phyloP scores from a whole-genome alignment of 2,329 filamentous ascomycete genomes.

The Arthroderma sp. region DNA sequence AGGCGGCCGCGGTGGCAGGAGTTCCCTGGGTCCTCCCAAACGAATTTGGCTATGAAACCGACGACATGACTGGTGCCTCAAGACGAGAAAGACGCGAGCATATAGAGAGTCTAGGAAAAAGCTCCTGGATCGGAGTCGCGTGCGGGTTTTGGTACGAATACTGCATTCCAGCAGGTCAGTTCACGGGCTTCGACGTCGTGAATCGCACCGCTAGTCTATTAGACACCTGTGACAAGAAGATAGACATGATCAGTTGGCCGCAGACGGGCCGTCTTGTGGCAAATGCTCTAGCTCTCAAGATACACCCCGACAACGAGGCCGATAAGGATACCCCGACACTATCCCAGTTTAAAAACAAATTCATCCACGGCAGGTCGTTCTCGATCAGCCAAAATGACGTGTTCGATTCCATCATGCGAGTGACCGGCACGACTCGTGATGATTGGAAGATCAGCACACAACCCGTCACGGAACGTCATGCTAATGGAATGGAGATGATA shows the following conservation, averaged over 20 bases:
- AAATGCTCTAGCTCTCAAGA: slow-evolving; percentile 34
- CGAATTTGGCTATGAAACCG: slow-evolving; percentile 26
- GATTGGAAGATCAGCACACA: slow-evolving; percentile 49
- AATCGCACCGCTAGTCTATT: slow-evolving; percentile 34
- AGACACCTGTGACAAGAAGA: slow-evolving; percentile 44
- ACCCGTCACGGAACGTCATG: slow-evolving; percentile 34
- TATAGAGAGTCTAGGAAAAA: slow-evolving; percentile 29
- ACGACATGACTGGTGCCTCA: slow-evolving; percentile 22
- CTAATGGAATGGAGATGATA: slow-evolving; percentile 35
- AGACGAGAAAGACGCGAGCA: slow-evolving; percentile 20
- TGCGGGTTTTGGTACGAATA: slow-evolving; percentile 45
- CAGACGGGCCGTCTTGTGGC: slow-evolving; percentile 45
- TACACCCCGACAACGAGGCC: slow-evolving; percentile 27
- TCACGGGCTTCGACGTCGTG: slow-evolving; percentile 40
- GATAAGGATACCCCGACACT: slow-evolving; percentile 26
- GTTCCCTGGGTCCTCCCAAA: slow-evolving; percentile 47
- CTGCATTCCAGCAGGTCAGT: slow-evolving; percentile 26
- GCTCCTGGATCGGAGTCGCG: slow-evolving; percentile 29
- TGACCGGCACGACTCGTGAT: slow-evolving; percentile 41
- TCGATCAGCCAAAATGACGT: slow-evolving; percentile 50
- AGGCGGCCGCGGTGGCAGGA: slow-evolving; percentile 42
- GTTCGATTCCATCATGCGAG: slow-evolving; percentile 47
- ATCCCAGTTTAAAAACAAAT: slow-evolving; percentile 35
- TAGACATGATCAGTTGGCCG: slow-evolving; percentile 46
- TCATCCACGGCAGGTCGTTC: slow-evolving; percentile 45